Evolutionary conservation across 257 asterid genomes (phyloP).

Genomic region (Jacaranda copaia): DNA sequence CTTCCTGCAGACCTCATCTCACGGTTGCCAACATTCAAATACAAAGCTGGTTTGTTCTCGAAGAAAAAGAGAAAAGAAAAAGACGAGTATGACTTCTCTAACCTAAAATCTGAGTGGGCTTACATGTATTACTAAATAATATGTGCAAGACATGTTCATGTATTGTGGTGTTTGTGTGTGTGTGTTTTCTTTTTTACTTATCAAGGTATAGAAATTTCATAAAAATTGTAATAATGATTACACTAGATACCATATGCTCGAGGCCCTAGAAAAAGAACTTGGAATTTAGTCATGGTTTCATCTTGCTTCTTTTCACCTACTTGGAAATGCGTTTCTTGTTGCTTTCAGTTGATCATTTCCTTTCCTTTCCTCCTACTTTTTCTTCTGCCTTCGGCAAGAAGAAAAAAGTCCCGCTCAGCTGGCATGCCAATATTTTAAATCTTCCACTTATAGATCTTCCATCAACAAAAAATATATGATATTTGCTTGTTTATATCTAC

Average conservation of each 20-base stretch:
- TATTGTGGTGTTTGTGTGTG: neutral
- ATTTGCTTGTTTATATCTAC: slow-evolving; percentile 14
- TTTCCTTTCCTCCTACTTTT: too few species aligned
- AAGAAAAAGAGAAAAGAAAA: slow-evolving; percentile 52
- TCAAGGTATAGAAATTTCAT: too few species aligned
- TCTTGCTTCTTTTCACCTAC: too few species aligned
- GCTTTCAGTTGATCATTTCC: too few species aligned
- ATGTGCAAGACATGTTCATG: neutral
- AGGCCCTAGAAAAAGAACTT: too few species aligned
- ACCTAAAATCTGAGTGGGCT: slow-evolving; percentile 6
- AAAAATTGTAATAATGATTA: too few species aligned
- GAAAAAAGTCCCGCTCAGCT: neutral
- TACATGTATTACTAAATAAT: neutral
- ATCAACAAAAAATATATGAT: neutral
- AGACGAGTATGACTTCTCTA: slow-evolving; percentile 48
- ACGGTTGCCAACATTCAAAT: slow-evolving; percentile 76
- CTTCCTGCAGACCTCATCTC: slow-evolving; percentile 72
- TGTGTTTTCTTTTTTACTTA: neutral
- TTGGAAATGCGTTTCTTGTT: too few species aligned
- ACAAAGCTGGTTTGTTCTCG: slow-evolving; percentile 67
- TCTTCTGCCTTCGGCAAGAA: too few species aligned
- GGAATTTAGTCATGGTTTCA: too few species aligned
- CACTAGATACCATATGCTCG: too few species aligned
- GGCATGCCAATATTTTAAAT: neutral
- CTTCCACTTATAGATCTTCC: neutral